A percentile compares a stretch with the other conserved stretches of the same genome.
Conservation (phyloP, 208 protist species). For the Leishmania tropica region DNA sequence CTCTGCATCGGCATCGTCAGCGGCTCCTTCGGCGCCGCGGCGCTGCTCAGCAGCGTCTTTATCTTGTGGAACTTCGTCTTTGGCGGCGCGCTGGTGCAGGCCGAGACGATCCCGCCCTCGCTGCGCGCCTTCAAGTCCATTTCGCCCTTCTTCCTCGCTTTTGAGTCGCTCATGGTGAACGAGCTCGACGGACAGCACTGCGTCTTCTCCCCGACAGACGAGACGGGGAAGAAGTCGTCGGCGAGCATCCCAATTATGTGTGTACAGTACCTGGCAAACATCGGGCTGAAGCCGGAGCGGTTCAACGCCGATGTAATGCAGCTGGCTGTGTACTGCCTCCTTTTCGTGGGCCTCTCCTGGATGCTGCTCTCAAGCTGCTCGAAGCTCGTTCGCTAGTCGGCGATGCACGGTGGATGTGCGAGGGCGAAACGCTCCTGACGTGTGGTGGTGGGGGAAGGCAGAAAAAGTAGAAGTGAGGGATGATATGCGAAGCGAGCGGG, state of each 20-base stretch:
- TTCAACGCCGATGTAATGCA: slow-evolving; percentile 83
- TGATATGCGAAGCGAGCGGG: not conserved
- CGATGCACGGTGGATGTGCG: not conserved
- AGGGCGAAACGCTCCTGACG: not conserved
- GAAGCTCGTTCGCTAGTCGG: slow-evolving; percentile 55
- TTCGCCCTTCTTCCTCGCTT: slow-evolving; percentile 92
- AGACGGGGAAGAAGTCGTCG: slow-evolving; percentile 64
- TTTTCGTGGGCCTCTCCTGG: slow-evolving; percentile 65
- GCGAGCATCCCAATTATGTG: slow-evolving; percentile 81
- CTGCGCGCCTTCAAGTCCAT: slow-evolving; percentile 68
- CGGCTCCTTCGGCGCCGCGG: slow-evolving; percentile 78
- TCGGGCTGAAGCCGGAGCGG: slow-evolving; percentile 68
- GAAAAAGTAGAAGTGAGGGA: not conserved
- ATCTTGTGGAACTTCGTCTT: slow-evolving; percentile 94
- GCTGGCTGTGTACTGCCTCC: slow-evolving; percentile 62
- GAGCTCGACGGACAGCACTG: slow-evolving; percentile 89
- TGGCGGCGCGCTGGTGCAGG: slow-evolving; percentile 88
- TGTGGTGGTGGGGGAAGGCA: not conserved
- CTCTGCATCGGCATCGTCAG: slow-evolving; percentile 84
- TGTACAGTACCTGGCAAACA: slow-evolving; percentile 86
- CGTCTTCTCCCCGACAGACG: slow-evolving; percentile 81
- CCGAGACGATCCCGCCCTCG: slow-evolving; percentile 72
- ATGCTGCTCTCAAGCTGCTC: slow-evolving; percentile 67
- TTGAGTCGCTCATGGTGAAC: slow-evolving; percentile 92
- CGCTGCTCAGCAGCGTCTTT: slow-evolving; percentile 83